A percentile compares a stretch with the other conserved stretches of the same genome.
Evolutionary conservation across 768 basidiomycete species (phyloP).

Genomic region (Cystofilobasidium capitatum): DNA sequence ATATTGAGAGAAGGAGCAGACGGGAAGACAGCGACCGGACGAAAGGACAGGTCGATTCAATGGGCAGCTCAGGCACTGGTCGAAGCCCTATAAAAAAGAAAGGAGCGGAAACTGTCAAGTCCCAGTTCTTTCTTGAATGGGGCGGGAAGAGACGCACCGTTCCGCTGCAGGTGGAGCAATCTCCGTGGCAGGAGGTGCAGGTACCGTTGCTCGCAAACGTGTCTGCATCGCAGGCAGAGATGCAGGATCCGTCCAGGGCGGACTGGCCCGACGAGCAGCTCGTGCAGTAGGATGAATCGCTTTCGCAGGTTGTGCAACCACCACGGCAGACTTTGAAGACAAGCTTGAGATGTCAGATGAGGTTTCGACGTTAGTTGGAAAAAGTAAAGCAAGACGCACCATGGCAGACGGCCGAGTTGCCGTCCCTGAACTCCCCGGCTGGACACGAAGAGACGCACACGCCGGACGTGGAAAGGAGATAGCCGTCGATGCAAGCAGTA

Average conservation of each 20-base stretch:
- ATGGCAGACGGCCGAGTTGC: conserved; percentile 61
- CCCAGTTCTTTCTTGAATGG: too few species aligned
- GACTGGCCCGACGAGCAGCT: conserved; percentile 58
- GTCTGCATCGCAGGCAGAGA: conserved; percentile 57
- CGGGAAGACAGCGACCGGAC: conserved; percentile 64
- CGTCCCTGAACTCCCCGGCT: conserved; percentile 58
- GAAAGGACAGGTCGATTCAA: conserved; percentile 59
- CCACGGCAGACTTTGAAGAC: conserved; percentile 54
- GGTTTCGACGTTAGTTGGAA: neutral
- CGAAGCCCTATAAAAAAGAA: conserved; percentile 46
- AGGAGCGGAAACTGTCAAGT: neutral
- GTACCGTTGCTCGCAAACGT: conserved; percentile 45
- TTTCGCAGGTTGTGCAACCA: conserved; percentile 62
- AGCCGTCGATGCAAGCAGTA: conserved; percentile 68
- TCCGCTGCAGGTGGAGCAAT: conserved; percentile 77
- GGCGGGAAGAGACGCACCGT: conserved; percentile 28
- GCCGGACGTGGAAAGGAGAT: conserved; percentile 55
- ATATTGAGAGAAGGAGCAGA: conserved; percentile 62
- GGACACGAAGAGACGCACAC: conserved; percentile 64
- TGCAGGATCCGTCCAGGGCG: conserved; percentile 64
- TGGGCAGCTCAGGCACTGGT: conserved; percentile 66
- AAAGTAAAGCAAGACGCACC: conserved; percentile 44
- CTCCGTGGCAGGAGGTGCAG: conserved; percentile 71
- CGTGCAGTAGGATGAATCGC: conserved; percentile 59
- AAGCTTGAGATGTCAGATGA: neutral